Evolutionary conservation across 148 eudicot genomes (phyloP), one percentile per base, ranked within the genome.

Genomic region (Selenicereus undatus): DNA sequence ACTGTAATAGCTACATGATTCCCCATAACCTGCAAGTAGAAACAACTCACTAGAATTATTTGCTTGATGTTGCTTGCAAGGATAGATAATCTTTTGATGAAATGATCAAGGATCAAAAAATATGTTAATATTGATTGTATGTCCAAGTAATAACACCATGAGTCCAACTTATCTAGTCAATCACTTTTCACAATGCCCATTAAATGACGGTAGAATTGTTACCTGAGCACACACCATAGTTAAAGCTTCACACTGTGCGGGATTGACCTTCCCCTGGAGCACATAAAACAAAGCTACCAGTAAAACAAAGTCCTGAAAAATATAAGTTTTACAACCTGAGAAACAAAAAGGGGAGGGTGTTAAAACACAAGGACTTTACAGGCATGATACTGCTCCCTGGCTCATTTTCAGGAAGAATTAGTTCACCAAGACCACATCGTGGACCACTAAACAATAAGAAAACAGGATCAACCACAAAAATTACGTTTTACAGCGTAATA

Each of bases 321-420:
- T 74, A 39, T 39, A 39, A 7, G 50, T 50, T 52, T 18, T 0
- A 14, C 36, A 58, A 78, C 36, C 43, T 22, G 39, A 11, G 69
- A 32, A 56, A 52, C 14, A 56, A 56, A 56, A 56, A 5, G 22
- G n/a, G 75, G 14, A 26, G 68, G 62, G 20, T 11, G 21, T 27
- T 27, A 48, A 66, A 30, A 74, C 58, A 52, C 20, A 56, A 82
- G 62, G 42, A 71, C 65, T 50, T 88, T 93, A 95, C 97, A 84
- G 99, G 99, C 99, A 95, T 95, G 81, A 95, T 95, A 85, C 99
- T 95, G 97, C 99, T 95, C 74, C 99, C 99, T 70, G 97, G 99
- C 85, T 95, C 99, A 92, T 95, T 95, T 87, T 95, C 99, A 68
- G 99, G 99, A 88, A 95, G 97, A 83, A 90, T 92, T 78, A 95